phyloP scores from a whole-genome alignment of 139 green algal species.

The Tetraselmis striata region DNA sequence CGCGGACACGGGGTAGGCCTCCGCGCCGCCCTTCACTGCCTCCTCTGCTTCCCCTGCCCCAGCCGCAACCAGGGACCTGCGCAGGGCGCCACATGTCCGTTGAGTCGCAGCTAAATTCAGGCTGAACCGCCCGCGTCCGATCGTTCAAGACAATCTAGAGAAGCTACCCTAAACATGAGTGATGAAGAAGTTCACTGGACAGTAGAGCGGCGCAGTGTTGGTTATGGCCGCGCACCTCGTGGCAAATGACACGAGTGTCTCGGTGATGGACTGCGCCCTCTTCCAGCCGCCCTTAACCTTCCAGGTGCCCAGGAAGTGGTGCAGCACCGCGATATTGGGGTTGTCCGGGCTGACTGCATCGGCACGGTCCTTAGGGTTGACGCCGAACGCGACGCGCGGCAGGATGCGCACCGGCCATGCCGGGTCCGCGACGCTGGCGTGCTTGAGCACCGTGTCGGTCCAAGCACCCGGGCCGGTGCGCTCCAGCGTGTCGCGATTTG shows the following conservation, averaged over 20 bases:
- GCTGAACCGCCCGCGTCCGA: too few species aligned
- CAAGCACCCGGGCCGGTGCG: constrained; percentile 72
- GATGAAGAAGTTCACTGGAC: background rate
- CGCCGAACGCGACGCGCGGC: constrained; percentile 62
- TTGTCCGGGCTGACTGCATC: constrained; percentile 39
- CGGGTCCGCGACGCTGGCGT: constrained; percentile 27
- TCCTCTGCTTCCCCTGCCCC: background rate
- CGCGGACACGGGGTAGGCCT: constrained; percentile 57
- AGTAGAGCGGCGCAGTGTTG: background rate
- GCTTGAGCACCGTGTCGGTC: constrained; percentile 70
- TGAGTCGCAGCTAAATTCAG: background rate
- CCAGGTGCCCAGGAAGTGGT: constrained; percentile 71
- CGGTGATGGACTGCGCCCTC: constrained; percentile 1
- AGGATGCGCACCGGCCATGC: constrained; percentile 65
- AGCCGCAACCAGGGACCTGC: background rate
- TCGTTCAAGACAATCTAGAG: too few species aligned
- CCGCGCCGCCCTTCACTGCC: background rate
- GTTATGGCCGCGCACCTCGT: background rate
- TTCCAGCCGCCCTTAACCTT: constrained; percentile 42
- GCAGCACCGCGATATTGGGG: constrained; percentile 53
- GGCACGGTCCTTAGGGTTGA: constrained; percentile 30
- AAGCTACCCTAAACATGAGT: too few species aligned
- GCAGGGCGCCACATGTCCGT: background rate
- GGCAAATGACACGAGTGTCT: background rate
- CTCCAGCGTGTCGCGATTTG: constrained; percentile 69